Evolutionary conservation across 2,329 filamentous ascomycete species (phyloP).

Genomic region (Calonectria pseudoreteaudii): DNA sequence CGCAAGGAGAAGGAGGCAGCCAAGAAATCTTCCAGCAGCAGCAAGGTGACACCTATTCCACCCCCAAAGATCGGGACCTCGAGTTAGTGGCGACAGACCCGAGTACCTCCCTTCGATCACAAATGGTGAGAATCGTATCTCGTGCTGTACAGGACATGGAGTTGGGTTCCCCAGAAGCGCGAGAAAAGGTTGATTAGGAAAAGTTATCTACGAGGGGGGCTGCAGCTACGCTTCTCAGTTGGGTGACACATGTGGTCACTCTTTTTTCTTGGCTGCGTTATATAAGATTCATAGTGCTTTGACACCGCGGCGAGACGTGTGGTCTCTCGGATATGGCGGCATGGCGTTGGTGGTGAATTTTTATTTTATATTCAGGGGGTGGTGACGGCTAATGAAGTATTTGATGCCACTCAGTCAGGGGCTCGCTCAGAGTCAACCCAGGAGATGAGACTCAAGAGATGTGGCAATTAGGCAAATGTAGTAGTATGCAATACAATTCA

Average conservation of each 20-base stretch:
- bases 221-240: conserved; percentile 8
- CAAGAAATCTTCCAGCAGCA: conserved; percentile 30
- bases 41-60: conserved; percentile 43
- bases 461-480: background rate
- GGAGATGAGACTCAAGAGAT: background rate
- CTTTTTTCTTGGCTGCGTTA: conserved; percentile 31
- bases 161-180: background rate
- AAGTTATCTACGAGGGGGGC: background rate
- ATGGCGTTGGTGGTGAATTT: conserved; percentile 43
- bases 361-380: conserved; percentile 25
- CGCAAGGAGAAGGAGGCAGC: conserved; percentile 43
- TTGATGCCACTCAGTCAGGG: background rate
- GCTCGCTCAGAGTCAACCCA: background rate
- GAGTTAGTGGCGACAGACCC: conserved; percentile 33
- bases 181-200: conserved; percentile 2
- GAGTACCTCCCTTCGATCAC: conserved; percentile 6
- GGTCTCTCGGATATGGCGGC: conserved; percentile 42
- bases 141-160: background rate
- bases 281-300: conserved; percentile 33
- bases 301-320: conserved; percentile 39
- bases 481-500: background rate
- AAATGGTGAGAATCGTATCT: background rate
- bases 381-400: background rate
- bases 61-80: conserved; percentile 35
- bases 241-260: background rate